Evolutionary conservation across 2,329 filamentous ascomycete genomes (phyloP).

Genomic region (Alternaria infectoria): DNA sequence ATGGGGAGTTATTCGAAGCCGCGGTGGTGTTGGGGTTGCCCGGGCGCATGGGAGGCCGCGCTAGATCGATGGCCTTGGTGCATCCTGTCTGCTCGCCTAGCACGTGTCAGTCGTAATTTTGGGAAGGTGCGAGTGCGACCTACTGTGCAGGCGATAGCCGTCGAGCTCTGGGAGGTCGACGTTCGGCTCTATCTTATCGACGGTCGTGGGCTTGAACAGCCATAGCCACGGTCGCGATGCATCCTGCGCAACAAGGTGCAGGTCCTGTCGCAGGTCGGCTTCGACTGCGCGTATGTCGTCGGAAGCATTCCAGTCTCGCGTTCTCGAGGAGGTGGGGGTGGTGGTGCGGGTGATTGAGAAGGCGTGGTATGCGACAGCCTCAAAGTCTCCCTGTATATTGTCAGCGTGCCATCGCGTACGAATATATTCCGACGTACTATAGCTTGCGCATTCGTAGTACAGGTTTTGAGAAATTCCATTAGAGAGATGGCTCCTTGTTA

Average conservation of each 20-base stretch:
- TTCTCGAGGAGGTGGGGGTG: constrained; percentile 14
- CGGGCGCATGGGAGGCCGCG: constrained; percentile 35
- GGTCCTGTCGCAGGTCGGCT: constrained; percentile 33
- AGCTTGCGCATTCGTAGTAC: constrained; percentile 48
- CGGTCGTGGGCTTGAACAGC: constrained; percentile 39
- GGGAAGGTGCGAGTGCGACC: not conserved
- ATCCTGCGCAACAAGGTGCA: constrained; percentile 42
- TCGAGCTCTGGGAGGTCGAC: constrained; percentile 34
- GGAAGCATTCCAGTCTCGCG: constrained; percentile 23
- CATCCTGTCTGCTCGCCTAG: constrained; percentile 42
- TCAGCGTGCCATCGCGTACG: constrained; percentile 15
- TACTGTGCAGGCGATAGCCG: constrained; percentile 42
- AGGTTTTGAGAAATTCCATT: constrained; percentile 50
- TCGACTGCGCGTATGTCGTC: constrained; percentile 42
- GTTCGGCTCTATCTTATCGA: constrained; percentile 29
- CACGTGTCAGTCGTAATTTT: constrained; percentile 22
- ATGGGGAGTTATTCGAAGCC: constrained; percentile 24
- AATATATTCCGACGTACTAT: constrained; percentile 29
- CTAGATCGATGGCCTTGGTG: constrained; percentile 44
- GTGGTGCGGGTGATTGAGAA: constrained; percentile 39
- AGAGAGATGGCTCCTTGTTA: constrained; percentile 42
- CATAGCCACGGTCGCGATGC: constrained; percentile 41
- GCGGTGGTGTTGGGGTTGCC: constrained; percentile 27
- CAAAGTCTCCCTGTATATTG: constrained; percentile 41
- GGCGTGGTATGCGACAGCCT: constrained; percentile 47